Evolutionary conservation across 2,329 filamentous ascomycete genomes (phyloP).

Genomic region (Apiospora rasikravindrae): DNA sequence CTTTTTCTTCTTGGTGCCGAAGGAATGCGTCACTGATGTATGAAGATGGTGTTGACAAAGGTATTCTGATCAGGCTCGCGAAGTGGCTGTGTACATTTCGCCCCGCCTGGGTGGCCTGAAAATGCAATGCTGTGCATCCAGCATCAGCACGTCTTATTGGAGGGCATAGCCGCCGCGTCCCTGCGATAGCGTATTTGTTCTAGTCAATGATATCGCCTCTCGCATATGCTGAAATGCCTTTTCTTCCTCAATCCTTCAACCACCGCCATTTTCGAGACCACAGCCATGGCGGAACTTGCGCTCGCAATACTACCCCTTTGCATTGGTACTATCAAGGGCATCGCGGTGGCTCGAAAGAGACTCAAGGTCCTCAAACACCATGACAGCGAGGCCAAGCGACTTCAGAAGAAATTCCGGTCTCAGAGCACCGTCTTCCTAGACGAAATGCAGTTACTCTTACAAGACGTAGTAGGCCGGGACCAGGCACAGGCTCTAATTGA

Average conservation of each 20-base stretch:
- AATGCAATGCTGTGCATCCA: not conserved
- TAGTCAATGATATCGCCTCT: not conserved
- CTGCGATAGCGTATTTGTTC: not conserved
- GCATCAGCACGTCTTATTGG: not conserved
- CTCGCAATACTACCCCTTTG: conserved; percentile 27
- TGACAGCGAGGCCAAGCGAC: conserved; percentile 24
- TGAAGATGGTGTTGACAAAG: not conserved
- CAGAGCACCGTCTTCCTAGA: conserved; percentile 27
- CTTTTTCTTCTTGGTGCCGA: not conserved
- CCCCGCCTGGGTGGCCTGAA: not conserved
- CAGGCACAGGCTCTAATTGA: conserved; percentile 25
- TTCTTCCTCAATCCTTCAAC: not conserved
- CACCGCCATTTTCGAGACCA: not conserved
- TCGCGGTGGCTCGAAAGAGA: conserved; percentile 22
- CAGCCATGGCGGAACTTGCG: conserved; percentile 26
- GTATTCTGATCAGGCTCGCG: not conserved
- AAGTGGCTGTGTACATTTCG: not conserved
- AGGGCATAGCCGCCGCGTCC: not conserved
- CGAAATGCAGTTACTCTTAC: conserved; percentile 26
- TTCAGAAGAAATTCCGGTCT: conserved; percentile 25
- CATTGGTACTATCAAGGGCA: conserved; percentile 25
- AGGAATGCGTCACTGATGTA: too few relatives aligned
- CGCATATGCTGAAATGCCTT: not conserved
- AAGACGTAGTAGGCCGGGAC: conserved; percentile 23
- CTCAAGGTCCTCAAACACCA: conserved; percentile 26